Conservation (phyloP, 768 basidiomycete genomes). For the Mycena crocata region DNA sequence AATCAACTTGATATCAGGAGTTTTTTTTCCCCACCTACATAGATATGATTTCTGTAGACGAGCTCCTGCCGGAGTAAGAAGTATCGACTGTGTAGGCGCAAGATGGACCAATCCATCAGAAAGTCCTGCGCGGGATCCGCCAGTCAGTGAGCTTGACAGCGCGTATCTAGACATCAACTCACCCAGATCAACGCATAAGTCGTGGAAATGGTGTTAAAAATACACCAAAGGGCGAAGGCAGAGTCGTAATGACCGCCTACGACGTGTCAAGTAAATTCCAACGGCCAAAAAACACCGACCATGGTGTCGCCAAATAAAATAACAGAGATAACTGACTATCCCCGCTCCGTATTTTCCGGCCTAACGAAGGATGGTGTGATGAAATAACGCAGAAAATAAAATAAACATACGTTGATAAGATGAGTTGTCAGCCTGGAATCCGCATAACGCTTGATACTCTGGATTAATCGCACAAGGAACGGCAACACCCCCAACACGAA, state of each 20-base stretch:
- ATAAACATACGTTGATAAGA: constrained; percentile 79
- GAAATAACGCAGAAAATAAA: neutral
- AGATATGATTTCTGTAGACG: constrained; percentile 72
- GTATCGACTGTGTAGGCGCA: constrained; percentile 66
- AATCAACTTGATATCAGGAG: neutral
- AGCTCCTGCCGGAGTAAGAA: constrained; percentile 80
- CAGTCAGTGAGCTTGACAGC: neutral
- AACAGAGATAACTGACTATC: constrained; percentile 73
- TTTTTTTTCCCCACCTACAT: constrained; percentile 53
- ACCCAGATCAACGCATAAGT: constrained; percentile 87
- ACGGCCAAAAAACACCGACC: constrained; percentile 48
- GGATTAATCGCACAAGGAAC: constrained; percentile 80
- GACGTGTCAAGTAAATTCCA: neutral
- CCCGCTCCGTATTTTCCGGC: constrained; percentile 86
- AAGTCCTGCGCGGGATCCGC: constrained; percentile 67
- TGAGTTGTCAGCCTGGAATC: constrained; percentile 84
- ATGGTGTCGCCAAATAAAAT: constrained; percentile 81
- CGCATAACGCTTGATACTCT: constrained; percentile 87
- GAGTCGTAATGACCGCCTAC: constrained; percentile 50
- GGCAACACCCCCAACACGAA: constrained; percentile 75
- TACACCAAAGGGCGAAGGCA: constrained; percentile 75
- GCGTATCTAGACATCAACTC: constrained; percentile 36
- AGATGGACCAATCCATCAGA: constrained; percentile 92
- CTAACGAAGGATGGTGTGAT: constrained; percentile 49
- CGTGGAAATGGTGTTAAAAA: constrained; percentile 72